phyloP scores from a whole-genome alignment of 441 rosid genomes.

The Aleurites moluccanus region DNA sequence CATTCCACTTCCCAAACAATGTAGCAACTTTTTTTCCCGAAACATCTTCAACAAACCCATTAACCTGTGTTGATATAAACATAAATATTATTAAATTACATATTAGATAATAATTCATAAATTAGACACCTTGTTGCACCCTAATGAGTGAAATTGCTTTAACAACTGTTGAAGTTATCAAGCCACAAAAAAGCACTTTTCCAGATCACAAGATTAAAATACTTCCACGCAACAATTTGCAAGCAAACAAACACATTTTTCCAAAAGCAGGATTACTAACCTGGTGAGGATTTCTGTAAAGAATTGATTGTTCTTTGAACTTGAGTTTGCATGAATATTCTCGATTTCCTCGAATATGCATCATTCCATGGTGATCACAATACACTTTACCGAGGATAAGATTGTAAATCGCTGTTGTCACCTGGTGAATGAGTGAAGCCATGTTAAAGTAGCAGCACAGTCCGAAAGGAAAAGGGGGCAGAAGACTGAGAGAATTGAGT shows the following conservation, averaged over 20 bases:
- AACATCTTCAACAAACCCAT: conserved; percentile 77
- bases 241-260: neutral
- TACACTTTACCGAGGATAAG: conserved; percentile 89
- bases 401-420: conserved; percentile 86
- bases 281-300: conserved; percentile 93
- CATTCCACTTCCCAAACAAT: conserved; percentile 91
- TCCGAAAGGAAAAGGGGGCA: conserved; percentile 18
- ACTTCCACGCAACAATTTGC: neutral
- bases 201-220: neutral
- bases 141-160: neutral
- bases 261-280: conserved; percentile 33
- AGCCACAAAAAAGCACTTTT: conserved; percentile 1
- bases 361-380: conserved; percentile 89
- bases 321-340: conserved; percentile 80
- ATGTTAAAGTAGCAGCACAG: conserved; percentile 18
- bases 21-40: conserved; percentile 60
- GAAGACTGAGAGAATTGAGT: conserved; percentile 3
- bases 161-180: neutral
- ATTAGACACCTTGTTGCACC: conserved; percentile 2
- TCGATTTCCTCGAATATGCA: conserved; percentile 77
- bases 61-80: conserved; percentile 42
- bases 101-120: conserved; percentile 1
- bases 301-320: conserved; percentile 87
- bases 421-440: conserved; percentile 45
- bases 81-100: neutral